These are phyloP conservation scores for Torulaspora quercuum DNA, from an alignment of 805 yeast genomes.

Conservation along the genomic window DNA sequence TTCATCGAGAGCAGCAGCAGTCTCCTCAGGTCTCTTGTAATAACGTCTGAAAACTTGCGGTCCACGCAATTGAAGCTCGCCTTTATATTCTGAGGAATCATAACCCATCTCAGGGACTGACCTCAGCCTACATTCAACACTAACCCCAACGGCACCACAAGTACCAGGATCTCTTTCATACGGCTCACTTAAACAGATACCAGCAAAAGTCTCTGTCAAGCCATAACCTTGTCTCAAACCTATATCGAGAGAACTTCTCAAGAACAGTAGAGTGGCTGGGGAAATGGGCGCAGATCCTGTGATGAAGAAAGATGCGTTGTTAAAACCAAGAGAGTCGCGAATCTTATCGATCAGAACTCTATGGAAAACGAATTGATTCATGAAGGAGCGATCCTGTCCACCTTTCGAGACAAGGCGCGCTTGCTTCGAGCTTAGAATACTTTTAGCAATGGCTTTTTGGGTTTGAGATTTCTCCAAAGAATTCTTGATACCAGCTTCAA, in stretches of 20 bases:
- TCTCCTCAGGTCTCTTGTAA: constrained; percentile 55
- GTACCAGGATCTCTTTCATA: constrained; percentile 50
- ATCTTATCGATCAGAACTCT: constrained; percentile 42
- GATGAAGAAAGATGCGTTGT: constrained; percentile 40
- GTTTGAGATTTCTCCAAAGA: constrained; percentile 25
- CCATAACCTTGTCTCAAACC: constrained; percentile 73
- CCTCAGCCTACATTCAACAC: constrained; percentile 55
- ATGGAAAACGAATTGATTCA: constrained; percentile 37
- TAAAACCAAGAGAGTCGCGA: constrained; percentile 47
- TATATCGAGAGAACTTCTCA: constrained; percentile 58
- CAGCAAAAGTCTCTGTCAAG: constrained; percentile 69
- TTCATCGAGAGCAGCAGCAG: constrained; percentile 48
- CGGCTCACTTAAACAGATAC: constrained; percentile 45
- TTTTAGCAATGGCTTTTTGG: constrained; percentile 26
- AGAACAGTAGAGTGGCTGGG: constrained; percentile 54
- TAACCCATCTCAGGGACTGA: constrained; percentile 66
- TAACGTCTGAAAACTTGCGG: constrained; percentile 58
- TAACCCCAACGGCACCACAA: constrained; percentile 56
- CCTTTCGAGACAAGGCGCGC: constrained; percentile 30
- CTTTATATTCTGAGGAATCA: constrained; percentile 45
- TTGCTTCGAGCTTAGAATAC: constrained; percentile 26
- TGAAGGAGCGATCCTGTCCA: constrained; percentile 40
- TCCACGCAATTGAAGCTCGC: constrained; percentile 63
- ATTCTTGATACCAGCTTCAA: constrained; percentile 58
- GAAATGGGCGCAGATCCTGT: constrained; percentile 73